phyloP scores from a whole-genome alignment of 106 monocot species.

The Acorus gramineus region DNA sequence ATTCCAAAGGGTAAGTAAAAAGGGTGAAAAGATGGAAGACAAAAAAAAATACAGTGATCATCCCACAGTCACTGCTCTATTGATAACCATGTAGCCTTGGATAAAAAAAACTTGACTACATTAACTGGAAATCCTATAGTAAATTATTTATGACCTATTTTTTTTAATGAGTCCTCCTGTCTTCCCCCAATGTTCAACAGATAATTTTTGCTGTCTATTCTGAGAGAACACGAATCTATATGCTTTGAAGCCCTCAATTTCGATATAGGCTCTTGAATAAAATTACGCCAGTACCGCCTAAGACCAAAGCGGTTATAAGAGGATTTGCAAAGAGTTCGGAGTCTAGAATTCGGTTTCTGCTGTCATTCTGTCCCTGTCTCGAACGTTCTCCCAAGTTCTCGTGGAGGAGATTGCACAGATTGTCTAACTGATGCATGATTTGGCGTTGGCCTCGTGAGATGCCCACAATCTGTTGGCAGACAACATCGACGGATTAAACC shows the following conservation, averaged over 20 bases:
- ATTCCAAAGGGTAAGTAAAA: no score
- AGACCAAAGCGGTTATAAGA: conserved; percentile 32
- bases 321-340: conserved; percentile 28
- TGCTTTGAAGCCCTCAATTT: conserved; percentile 15
- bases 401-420: conserved; percentile 55
- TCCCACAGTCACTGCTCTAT: no score
- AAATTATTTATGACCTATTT: no score
- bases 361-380: not conserved
- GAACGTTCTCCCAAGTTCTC: conserved; percentile 35
- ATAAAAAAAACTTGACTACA: no score
- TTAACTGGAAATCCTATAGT: no score
- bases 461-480: conserved; percentile 27
- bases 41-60: no score
- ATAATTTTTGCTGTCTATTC: no score
- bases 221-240: no score
- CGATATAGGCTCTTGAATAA: conserved; percentile 37
- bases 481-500: not conserved
- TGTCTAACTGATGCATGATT: conserved; percentile 80
- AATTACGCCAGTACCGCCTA: conserved; percentile 43
- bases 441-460: conserved; percentile 66
- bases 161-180: no score
- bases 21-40: no score
- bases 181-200: no score
- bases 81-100: no score
- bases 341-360: conserved; percentile 20